These are phyloP conservation scores for Mucuna pruriens DNA, from an alignment of 306 rosid genomes.

Conservation along the genomic window DNA sequence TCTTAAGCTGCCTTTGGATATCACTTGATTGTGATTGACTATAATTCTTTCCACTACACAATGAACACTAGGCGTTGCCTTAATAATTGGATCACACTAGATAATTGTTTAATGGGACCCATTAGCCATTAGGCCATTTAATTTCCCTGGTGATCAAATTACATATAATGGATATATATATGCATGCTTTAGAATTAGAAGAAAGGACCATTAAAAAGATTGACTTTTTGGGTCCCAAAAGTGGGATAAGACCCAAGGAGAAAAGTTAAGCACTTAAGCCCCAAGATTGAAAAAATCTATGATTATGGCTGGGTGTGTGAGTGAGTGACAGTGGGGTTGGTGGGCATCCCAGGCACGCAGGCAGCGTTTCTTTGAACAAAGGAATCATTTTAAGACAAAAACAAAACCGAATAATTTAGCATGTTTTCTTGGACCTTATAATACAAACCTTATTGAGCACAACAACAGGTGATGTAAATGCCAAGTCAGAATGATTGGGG, in stretches of 20 bases:
- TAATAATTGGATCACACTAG: constrained; percentile 38
- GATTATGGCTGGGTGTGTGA: constrained; percentile 34
- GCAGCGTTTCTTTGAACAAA: background rate
- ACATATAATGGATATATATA: background rate
- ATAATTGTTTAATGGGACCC: constrained; percentile 38
- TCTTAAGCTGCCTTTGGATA: background rate
- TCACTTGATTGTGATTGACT: constrained; percentile 38
- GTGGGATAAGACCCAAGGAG: constrained; percentile 28
- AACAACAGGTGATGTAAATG: constrained; percentile 26
- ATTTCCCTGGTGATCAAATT: background rate
- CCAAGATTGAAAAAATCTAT: constrained; percentile 11
- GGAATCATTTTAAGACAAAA: constrained; percentile 34
- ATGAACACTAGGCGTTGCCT: constrained; percentile 43
- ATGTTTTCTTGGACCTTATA: constrained; percentile 34
- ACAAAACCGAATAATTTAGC: constrained; percentile 12
- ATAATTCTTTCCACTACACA: constrained; percentile 47
- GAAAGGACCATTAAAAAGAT: constrained; percentile 4
- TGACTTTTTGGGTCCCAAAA: constrained; percentile 44
- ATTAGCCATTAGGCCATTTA: background rate
- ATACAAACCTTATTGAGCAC: constrained; percentile 11
- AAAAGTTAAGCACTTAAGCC: constrained; percentile 35
- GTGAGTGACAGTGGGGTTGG: constrained; percentile 45
- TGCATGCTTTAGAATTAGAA: constrained; percentile 32
- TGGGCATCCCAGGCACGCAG: constrained; percentile 36
- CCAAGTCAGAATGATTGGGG: constrained; percentile 41